Evolutionary conservation across 495 filamentous ascomycete genomes (phyloP).

Genomic region (Aspergillus diversus): DNA sequence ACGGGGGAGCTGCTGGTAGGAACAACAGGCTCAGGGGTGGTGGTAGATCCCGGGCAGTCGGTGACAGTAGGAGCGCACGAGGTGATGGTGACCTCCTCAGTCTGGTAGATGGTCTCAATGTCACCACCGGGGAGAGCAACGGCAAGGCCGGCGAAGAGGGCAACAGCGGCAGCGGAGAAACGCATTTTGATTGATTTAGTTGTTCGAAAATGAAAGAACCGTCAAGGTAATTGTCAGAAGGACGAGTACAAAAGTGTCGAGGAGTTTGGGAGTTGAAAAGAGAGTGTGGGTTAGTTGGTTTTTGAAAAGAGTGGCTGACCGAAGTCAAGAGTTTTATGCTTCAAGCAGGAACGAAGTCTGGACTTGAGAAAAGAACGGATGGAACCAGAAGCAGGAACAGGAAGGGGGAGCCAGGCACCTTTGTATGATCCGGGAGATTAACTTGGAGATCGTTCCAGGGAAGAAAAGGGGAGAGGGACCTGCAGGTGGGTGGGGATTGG

Average conservation of each 20-base stretch:
- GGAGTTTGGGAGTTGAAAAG: not conserved
- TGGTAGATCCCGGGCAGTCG: slow-evolving; percentile 53
- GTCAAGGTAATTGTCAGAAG: slow-evolving; percentile 38
- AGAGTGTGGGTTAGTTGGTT: slow-evolving; percentile 29
- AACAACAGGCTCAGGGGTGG: slow-evolving; percentile 25
- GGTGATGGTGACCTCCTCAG: slow-evolving; percentile 59
- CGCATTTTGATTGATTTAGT: slow-evolving; percentile 54
- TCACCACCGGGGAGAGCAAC: slow-evolving; percentile 41
- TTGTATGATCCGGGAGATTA: slow-evolving; percentile 54
- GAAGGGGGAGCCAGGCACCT: slow-evolving; percentile 37
- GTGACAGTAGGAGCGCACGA: slow-evolving; percentile 63
- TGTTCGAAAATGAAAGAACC: slow-evolving; percentile 34
- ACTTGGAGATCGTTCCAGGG: slow-evolving; percentile 39
- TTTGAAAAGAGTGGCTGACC: slow-evolving; percentile 58
- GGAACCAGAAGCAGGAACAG: slow-evolving; percentile 24
- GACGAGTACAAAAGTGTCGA: slow-evolving; percentile 11
- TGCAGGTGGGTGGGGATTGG: slow-evolving; percentile 22
- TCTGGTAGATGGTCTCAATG: slow-evolving; percentile 56
- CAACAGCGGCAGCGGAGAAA: slow-evolving; percentile 54
- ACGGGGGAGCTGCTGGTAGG: slow-evolving; percentile 19
- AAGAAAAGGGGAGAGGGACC: slow-evolving; percentile 29
- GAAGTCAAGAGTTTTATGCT: slow-evolving; percentile 51
- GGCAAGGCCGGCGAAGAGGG: slow-evolving; percentile 54
- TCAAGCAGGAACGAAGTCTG: slow-evolving; percentile 42
- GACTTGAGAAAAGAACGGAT: slow-evolving; percentile 45